Evolutionary conservation across 2,329 filamentous ascomycete genomes (phyloP).

Genomic region (Xylaria sp.): DNA sequence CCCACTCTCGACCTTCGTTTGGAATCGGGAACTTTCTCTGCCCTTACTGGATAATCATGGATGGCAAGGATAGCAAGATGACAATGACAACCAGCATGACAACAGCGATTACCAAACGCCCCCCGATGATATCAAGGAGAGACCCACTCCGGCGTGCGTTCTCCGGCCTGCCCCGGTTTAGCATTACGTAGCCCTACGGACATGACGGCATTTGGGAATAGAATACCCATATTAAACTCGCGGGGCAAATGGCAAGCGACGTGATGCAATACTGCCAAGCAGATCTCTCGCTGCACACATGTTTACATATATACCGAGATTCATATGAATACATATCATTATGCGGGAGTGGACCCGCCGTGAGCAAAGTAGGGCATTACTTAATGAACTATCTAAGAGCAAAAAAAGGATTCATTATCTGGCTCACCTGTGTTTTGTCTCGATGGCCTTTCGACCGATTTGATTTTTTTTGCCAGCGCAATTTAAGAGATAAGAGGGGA

Average conservation of each 20-base stretch:
- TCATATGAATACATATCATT: too few species aligned
- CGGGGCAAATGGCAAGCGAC: slow-evolving; percentile 2
- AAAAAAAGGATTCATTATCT: neutral
- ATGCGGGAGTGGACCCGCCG: neutral
- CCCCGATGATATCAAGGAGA: neutral
- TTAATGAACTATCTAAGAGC: neutral
- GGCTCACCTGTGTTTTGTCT: neutral
- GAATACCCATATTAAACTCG: neutral
- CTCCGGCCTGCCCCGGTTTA: slow-evolving; percentile 10
- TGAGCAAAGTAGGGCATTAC: neutral
- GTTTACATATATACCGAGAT: neutral
- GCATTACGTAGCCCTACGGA: slow-evolving; percentile 14
- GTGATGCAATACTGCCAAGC: slow-evolving; percentile 7
- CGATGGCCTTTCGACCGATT: slow-evolving; percentile 19
- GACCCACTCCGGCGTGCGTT: slow-evolving; percentile 18
- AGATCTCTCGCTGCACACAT: neutral
- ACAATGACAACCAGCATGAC: neutral
- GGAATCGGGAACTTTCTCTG: neutral
- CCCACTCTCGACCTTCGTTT: neutral
- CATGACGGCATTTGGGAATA: neutral
- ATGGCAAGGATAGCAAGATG: neutral
- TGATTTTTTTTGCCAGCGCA: slow-evolving; percentile 2
- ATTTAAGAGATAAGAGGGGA: slow-evolving; percentile 11
- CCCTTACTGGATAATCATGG: neutral
- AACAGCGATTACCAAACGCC: neutral